These are phyloP conservation scores for Monosporascus sp. DNA, from an alignment of 2,329 filamentous ascomycete species.

Conservation along the genomic window DNA sequence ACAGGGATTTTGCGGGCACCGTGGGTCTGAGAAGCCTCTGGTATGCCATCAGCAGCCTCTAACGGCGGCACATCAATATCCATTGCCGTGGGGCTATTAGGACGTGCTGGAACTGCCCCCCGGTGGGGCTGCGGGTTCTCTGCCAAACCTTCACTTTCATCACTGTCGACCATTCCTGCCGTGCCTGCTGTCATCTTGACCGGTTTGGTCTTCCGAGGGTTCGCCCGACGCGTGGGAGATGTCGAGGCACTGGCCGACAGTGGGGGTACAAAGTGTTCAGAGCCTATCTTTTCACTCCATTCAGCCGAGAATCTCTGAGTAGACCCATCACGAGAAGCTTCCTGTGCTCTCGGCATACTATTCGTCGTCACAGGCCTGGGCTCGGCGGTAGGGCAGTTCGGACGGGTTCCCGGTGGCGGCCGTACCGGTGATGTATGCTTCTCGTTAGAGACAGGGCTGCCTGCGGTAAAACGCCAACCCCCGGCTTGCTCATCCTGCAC, in stretches of 20 bases:
- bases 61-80: constrained; percentile 55
- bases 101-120: constrained; percentile 17
- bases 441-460: constrained; percentile 28
- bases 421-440: constrained; percentile 26
- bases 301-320: constrained; percentile 42
- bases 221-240: constrained; percentile 43
- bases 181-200: constrained; percentile 45
- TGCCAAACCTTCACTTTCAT: constrained; percentile 37
- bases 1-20: constrained; percentile 50
- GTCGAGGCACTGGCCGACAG: constrained; percentile 32
- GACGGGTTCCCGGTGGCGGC: constrained; percentile 34
- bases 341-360: constrained; percentile 14
- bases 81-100: constrained; percentile 56
- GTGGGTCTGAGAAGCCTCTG: constrained; percentile 21
- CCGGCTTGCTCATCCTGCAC: constrained; percentile 42
- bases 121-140: constrained; percentile 13
- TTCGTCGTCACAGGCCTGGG: constrained; percentile 16
- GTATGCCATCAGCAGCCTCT: constrained; percentile 21
- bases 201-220: constrained; percentile 57
- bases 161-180: constrained; percentile 41
- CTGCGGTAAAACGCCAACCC: constrained; percentile 50
- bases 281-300: constrained; percentile 51
- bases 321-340: constrained; percentile 20
- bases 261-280: constrained; percentile 50
- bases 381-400: constrained; percentile 33